A percentile compares a stretch with the other conserved stretches of the same genome.
Evolutionary conservation across 1,284 basidiomycete species (phyloP).

Genomic region (Jaminaea rosea): DNA sequence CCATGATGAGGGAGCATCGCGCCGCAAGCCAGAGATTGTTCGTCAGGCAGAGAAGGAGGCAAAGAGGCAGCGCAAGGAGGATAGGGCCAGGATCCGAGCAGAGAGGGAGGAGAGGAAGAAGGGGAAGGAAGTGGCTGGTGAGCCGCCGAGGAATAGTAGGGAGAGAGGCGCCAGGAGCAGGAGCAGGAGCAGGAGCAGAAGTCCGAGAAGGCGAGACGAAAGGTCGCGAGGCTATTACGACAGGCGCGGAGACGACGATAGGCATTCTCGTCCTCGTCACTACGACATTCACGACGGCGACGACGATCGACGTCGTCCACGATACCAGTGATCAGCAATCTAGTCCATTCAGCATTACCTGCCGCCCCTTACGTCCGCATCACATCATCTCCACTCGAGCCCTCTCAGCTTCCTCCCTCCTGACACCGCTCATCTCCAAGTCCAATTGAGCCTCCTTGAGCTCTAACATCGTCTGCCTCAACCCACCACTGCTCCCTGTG

Average conservation of each 20-base stretch:
- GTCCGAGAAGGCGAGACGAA: not conserved
- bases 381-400: too few relatives aligned
- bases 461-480: not conserved
- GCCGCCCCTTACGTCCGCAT: too few relatives aligned
- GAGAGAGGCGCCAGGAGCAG: not conserved
- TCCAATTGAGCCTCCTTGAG: not conserved
- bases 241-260: not conserved
- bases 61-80: slow-evolving; percentile 26
- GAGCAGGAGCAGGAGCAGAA: not conserved
- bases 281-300: not conserved
- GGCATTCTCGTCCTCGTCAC: too few relatives aligned
- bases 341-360: too few relatives aligned
- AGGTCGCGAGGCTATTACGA: not conserved
- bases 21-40: slow-evolving; percentile 1
- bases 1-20: slow-evolving; percentile 5
- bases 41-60: slow-evolving; percentile 16
- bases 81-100: slow-evolving; percentile 24
- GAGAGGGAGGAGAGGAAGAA: slow-evolving; percentile 5
- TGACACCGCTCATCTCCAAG: not conserved
- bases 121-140: not conserved
- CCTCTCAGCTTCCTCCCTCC: not conserved
- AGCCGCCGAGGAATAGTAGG: not conserved
- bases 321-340: too few relatives aligned
- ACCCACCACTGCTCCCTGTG: not conserved
- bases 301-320: not conserved